Evolutionary conservation across 2,329 filamentous ascomycete species (phyloP), one percentile per base, ranked within the genome.

Genomic region (Scytalidium sp.): DNA sequence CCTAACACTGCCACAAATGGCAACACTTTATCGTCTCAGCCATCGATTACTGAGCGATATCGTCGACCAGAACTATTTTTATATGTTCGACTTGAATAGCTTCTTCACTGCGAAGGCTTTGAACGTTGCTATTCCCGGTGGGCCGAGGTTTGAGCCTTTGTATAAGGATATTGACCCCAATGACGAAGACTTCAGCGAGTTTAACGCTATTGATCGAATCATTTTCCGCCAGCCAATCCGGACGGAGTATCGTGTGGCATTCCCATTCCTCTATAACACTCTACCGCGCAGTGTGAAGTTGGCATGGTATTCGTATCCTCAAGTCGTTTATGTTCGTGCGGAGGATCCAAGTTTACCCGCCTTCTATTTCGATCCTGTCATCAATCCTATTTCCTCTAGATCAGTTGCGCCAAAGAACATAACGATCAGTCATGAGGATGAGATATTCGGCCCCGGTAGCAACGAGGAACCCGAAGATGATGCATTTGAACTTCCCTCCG

Each of bases 141-240:
- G 94, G 9, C 94, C 94, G 53, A 85, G 94, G 23, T 99, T 99
- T 56, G 94, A 99, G 70, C 94, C 94, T 20, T 70, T 99, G 19
- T 99, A 97, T 77, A 99, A 99, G 72, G 94, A 99, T 62, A 92
- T 99, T 53, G 92, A 99, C 67, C 94, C 94, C 2, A 99, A 99
- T 61, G 93, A 97, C 60, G 94, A 99, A 69, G 94, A 99, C 65
- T 99, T 99, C 70, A 94, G 94, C 70, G 94, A 99, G 70, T 99
- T 99, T 78, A 99, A 99, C 65, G 94, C 94, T 27, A 99, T 99
- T 61, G 94, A 99, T 64, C 90, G 95, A 60, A 99, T 99, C 70
- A 99, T 99, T 59, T 99, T 99, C 79, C 88, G 94, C 57, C 87
- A 88, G 43, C 92, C 93, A 1, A 95, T 97, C 57, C 85, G 93